A percentile compares a stretch with the other conserved stretches of the same genome.
Conservation (phyloP, 1,284 basidiomycete genomes). For the Wallemia ichthyophaga region DNA sequence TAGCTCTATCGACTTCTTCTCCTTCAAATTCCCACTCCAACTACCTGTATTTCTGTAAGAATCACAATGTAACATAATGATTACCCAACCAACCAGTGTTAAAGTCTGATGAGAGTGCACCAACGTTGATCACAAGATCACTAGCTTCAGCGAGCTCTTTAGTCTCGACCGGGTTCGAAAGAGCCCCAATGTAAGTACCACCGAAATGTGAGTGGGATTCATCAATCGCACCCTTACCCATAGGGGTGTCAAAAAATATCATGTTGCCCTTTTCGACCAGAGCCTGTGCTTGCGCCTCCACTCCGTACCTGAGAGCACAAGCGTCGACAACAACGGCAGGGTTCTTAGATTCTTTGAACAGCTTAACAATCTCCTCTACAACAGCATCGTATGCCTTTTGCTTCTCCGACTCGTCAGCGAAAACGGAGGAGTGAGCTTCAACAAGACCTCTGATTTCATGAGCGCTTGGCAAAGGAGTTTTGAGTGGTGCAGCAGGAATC, state of each 20-base stretch:
- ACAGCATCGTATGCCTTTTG: slow-evolving; percentile 36
- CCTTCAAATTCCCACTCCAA: neutral
- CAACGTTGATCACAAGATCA: slow-evolving; percentile 57
- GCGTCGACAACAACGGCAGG: slow-evolving; percentile 64
- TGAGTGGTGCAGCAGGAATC: slow-evolving; percentile 34
- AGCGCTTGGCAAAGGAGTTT: slow-evolving; percentile 35
- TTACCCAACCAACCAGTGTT: no score
- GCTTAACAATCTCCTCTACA: slow-evolving; percentile 34
- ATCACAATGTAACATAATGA: no score
- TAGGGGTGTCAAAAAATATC: slow-evolving; percentile 29
- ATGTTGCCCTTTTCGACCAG: slow-evolving; percentile 39
- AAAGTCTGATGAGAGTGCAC: slow-evolving; percentile 56
- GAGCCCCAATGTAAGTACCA: slow-evolving; percentile 27
- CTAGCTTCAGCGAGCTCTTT: slow-evolving; percentile 48
- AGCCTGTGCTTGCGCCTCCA: slow-evolving; percentile 32
- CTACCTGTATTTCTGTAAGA: no score
- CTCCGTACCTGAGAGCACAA: slow-evolving; percentile 51
- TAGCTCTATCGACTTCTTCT: slow-evolving; percentile 24
- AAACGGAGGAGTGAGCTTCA: slow-evolving; percentile 4
- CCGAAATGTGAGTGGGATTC: slow-evolving; percentile 62
- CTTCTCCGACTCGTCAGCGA: slow-evolving; percentile 23
- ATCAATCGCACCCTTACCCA: slow-evolving; percentile 39
- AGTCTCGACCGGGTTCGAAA: slow-evolving; percentile 21
- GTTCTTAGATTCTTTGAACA: slow-evolving; percentile 32
- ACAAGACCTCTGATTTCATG: slow-evolving; percentile 15